Percentiles rank a stretch among this genome's conserved stretches.
phyloP scores from a whole-genome alignment of 2,329 filamentous ascomycete species.

The Apiospora koreana region DNA sequence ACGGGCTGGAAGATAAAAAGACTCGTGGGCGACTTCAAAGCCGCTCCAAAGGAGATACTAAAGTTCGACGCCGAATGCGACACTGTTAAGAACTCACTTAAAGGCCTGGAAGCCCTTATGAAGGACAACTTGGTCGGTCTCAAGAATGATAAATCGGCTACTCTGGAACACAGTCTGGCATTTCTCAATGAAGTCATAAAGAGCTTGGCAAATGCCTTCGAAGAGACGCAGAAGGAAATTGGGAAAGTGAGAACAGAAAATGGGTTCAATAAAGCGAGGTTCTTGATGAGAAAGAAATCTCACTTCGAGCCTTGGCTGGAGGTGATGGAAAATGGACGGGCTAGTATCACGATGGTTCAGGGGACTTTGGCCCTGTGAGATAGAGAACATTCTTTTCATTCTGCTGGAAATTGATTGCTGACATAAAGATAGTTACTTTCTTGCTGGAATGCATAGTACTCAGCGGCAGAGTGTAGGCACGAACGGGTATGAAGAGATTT shows the following conservation, averaged over 20 bases:
- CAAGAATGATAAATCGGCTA: not conserved
- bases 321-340: not conserved
- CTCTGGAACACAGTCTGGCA: not conserved
- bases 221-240: not conserved
- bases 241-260: not conserved
- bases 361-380: not conserved
- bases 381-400: too few relatives aligned
- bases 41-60: not conserved
- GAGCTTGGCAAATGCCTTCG: not conserved
- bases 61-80: not conserved
- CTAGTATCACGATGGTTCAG: not conserved
- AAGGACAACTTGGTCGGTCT: not conserved
- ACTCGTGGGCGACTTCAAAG: not conserved
- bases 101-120: not conserved
- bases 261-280: not conserved
- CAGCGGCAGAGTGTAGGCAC: too few relatives aligned
- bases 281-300: not conserved
- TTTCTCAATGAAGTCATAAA: not conserved
- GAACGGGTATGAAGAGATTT: not conserved
- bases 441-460: not conserved
- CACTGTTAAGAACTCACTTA: not conserved
- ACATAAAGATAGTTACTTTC: not conserved
- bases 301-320: not conserved
- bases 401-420: not conserved
- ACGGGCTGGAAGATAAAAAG: not conserved